phyloP scores from a whole-genome alignment of 371 early-diverging fungal genomes.

The Umbelopsis sp. region DNA sequence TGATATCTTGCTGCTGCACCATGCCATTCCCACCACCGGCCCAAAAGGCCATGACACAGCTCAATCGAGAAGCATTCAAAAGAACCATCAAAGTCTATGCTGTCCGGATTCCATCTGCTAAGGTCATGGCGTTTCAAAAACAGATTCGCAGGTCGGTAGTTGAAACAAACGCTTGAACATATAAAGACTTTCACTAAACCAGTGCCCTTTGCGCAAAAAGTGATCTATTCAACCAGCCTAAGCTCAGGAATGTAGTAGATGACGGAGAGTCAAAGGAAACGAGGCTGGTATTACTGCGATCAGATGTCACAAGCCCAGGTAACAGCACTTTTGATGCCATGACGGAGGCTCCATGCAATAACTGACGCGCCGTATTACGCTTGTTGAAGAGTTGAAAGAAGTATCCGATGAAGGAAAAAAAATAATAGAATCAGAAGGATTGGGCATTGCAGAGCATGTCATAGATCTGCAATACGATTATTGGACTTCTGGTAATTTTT shows the following conservation, averaged over 20 bases:
- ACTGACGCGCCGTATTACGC: background rate
- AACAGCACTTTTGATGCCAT: background rate
- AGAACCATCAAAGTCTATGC: slow-evolving; percentile 57
- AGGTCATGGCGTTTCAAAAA: slow-evolving; percentile 31
- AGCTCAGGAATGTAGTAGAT: slow-evolving; percentile 70
- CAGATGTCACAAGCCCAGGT: slow-evolving; percentile 32
- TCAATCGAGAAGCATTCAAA: slow-evolving; percentile 68
- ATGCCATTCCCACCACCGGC: slow-evolving; percentile 38
- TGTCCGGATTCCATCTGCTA: slow-evolving; percentile 68
- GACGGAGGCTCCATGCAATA: background rate
- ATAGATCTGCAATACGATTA: slow-evolving; percentile 73
- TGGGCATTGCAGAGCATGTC: slow-evolving; percentile 53
- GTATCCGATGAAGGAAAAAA: slow-evolving; percentile 50
- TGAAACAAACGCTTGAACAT: background rate
- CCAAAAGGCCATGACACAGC: slow-evolving; percentile 56
- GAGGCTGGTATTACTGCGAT: slow-evolving; percentile 66
- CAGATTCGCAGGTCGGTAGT: slow-evolving; percentile 17
- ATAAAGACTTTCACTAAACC: background rate
- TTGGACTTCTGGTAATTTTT: slow-evolving; percentile 73
- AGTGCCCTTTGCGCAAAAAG: slow-evolving; percentile 27
- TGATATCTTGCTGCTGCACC: background rate
- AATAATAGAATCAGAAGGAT: slow-evolving; percentile 52
- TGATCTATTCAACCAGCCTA: slow-evolving; percentile 73
- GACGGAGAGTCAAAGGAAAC: slow-evolving; percentile 58
- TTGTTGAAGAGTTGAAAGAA: slow-evolving; percentile 33